These are phyloP conservation scores for Porogramme epimiltina DNA, from an alignment of 1,284 basidiomycete genomes.

Conservation along the genomic window DNA sequence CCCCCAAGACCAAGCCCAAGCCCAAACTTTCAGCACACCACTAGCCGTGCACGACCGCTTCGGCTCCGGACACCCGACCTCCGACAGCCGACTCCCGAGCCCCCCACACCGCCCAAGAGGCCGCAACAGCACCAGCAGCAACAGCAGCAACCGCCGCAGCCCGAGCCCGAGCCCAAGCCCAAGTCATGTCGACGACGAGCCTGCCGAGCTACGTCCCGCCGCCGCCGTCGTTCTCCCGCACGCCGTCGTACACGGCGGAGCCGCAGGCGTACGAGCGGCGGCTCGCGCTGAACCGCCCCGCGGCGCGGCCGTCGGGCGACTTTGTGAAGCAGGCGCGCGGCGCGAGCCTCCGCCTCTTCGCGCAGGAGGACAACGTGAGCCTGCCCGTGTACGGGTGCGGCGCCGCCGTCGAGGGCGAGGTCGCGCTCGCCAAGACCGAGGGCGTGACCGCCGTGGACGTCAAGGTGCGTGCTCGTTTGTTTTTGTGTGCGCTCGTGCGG, in stretches of 20 bases:
- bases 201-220: constrained; percentile 33
- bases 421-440: constrained; percentile 59
- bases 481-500: too few species aligned
- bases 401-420: constrained; percentile 53
- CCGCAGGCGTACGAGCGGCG: constrained; percentile 57
- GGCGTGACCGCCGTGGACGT: constrained; percentile 62
- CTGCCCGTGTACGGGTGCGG: constrained; percentile 61
- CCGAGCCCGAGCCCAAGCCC: neutral
- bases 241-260: constrained; percentile 41
- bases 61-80: too few species aligned
- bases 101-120: too few species aligned
- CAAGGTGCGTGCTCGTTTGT: constrained; percentile 44
- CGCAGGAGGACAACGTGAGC: constrained; percentile 49
- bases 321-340: constrained; percentile 65
- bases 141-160: too few species aligned
- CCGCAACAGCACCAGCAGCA: too few species aligned
- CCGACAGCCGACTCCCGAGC: too few species aligned
- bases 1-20: too few species aligned
- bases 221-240: constrained; percentile 21
- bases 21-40: too few species aligned
- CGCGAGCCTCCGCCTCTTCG: constrained; percentile 49
- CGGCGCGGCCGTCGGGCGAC: constrained; percentile 42
- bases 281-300: constrained; percentile 43
- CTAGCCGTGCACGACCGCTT: too few species aligned
- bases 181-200: constrained; percentile 36